Percentiles rank a stretch among this genome's conserved stretches.
These are phyloP conservation scores for Starmerella cellae DNA, from an alignment of 805 yeast species.

Conservation along the genomic window DNA sequence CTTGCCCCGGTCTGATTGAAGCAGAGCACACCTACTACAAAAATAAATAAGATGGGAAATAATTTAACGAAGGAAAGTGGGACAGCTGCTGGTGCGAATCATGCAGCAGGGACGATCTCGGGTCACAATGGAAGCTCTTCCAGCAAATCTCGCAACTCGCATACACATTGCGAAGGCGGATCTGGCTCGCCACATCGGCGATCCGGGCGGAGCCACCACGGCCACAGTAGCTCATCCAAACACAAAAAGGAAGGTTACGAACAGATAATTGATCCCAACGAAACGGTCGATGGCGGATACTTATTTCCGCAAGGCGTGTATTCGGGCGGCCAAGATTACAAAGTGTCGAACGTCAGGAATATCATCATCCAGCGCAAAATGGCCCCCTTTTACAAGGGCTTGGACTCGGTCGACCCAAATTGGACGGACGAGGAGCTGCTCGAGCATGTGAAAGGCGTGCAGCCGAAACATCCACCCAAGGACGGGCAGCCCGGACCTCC, in stretches of 20 bases:
- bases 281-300: slow-evolving; percentile 86
- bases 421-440: slow-evolving; percentile 65
- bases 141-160: background rate
- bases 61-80: slow-evolving; percentile 22
- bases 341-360: slow-evolving; percentile 56
- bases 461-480: slow-evolving; percentile 3
- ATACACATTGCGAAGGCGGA: background rate
- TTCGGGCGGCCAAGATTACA: slow-evolving; percentile 59
- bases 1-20: too few relatives aligned
- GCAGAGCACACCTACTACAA: too few relatives aligned
- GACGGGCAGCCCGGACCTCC: slow-evolving; percentile 14
- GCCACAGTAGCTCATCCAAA: slow-evolving; percentile 4
- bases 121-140: background rate
- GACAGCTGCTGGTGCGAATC: slow-evolving; percentile 1
- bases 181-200: background rate
- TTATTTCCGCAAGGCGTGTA: slow-evolving; percentile 87
- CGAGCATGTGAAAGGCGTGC: background rate
- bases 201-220: background rate
- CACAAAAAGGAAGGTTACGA: slow-evolving; percentile 14
- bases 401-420: slow-evolving; percentile 58
- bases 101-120: background rate
- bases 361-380: slow-evolving; percentile 56
- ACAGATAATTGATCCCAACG: slow-evolving; percentile 29
- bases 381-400: slow-evolving; percentile 84
- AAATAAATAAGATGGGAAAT: slow-evolving; percentile 27